These are phyloP conservation scores for Apiotrichum akiyoshidainum DNA, from an alignment of 1,284 basidiomycete genomes.

Conservation along the genomic window DNA sequence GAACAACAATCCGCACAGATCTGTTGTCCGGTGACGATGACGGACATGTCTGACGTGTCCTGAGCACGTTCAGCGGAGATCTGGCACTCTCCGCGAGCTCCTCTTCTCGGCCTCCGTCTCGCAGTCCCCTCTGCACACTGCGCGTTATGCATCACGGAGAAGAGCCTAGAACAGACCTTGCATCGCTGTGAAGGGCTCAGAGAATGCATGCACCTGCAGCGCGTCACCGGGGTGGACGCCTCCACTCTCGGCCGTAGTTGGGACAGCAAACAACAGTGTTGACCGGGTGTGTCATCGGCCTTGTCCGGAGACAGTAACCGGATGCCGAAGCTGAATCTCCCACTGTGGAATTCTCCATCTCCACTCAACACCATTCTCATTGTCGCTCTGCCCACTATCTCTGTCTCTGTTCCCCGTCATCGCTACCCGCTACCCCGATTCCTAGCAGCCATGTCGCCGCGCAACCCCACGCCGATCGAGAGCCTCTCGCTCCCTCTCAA, in stretches of 20 bases:
- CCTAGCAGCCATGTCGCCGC: slow-evolving; percentile 14
- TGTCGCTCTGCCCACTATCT: not conserved
- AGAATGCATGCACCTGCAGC: too few relatives aligned
- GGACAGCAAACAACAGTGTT: not conserved
- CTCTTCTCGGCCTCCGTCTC: not conserved
- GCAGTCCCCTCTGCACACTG: not conserved
- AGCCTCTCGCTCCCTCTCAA: slow-evolving; percentile 41
- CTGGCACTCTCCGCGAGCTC: not conserved
- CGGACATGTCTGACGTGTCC: not conserved
- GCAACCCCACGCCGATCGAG: slow-evolving; percentile 34
- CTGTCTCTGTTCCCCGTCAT: not conserved
- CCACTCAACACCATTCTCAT: too few relatives aligned
- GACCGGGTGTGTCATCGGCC: not conserved
- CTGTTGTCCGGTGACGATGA: too few relatives aligned
- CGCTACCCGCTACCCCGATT: not conserved
- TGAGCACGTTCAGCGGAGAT: not conserved
- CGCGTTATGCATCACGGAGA: too few relatives aligned
- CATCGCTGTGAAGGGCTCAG: too few relatives aligned
- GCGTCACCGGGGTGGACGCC: too few relatives aligned
- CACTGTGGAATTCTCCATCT: too few relatives aligned
- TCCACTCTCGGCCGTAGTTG: not conserved
- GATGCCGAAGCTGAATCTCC: not conserved
- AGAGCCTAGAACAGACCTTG: too few relatives aligned
- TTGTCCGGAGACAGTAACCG: slow-evolving; percentile 3
- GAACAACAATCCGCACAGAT: too few relatives aligned